phyloP scores from a whole-genome alignment of 768 basidiomycete genomes.

The Auriscalpium microsporum region DNA sequence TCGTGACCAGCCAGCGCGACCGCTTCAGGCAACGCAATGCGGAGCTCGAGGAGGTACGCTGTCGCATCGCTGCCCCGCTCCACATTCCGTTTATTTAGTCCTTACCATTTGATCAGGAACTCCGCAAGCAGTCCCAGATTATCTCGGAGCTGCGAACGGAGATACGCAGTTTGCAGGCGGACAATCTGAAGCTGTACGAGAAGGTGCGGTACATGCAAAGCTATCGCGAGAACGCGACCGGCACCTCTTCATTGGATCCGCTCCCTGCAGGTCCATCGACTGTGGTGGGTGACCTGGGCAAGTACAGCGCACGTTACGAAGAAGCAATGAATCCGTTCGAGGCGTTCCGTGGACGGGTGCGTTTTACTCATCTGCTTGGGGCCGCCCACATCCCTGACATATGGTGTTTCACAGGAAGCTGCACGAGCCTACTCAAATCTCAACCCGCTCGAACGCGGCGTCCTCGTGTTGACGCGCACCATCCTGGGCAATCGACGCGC shows the following conservation, averaged over 20 bases:
- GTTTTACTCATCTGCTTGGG: conserved; percentile 23
- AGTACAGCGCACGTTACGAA: conserved; percentile 88
- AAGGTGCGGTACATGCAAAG: conserved; percentile 99
- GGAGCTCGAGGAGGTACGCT: conserved; percentile 85
- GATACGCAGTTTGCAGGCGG: conserved; percentile 84
- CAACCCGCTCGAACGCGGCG: conserved; percentile 84
- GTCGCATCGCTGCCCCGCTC: background rate
- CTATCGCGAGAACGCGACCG: conserved; percentile 67
- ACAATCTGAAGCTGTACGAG: conserved; percentile 97
- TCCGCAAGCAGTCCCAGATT: conserved; percentile 89
- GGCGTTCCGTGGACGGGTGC: conserved; percentile 87
- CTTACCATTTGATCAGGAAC: conserved; percentile 45
- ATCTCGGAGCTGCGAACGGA: conserved; percentile 92
- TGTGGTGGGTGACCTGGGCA: conserved; percentile 61
- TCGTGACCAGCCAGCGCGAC: conserved; percentile 95
- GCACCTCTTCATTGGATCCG: conserved; percentile 54
- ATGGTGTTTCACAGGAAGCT: conserved; percentile 58
- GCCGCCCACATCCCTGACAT: background rate
- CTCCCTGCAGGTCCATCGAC: conserved; percentile 34
- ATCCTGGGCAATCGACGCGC: conserved; percentile 86
- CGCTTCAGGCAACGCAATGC: conserved; percentile 96
- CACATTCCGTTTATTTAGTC: background rate
- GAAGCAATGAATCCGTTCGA: conserved; percentile 98
- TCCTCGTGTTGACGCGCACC: conserved; percentile 75
- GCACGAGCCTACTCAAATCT: conserved; percentile 87